These are phyloP conservation scores for Exsudoporus frostii DNA, from an alignment of 768 basidiomycete genomes.

Conservation along the genomic window DNA sequence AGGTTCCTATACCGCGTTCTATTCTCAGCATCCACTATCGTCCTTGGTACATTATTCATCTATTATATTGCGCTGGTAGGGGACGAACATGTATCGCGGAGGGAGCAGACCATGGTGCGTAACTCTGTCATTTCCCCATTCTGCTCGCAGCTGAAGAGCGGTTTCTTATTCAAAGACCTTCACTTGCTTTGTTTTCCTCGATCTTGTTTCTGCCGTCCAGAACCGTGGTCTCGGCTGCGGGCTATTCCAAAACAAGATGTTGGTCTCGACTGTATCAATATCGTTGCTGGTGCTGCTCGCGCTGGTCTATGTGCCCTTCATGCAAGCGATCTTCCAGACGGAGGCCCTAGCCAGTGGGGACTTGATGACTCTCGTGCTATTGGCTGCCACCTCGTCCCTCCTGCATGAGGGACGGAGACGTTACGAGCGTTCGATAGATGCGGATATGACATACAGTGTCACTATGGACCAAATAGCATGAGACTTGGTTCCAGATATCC, in stretches of 20 bases:
- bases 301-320: constrained; percentile 84
- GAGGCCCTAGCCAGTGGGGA: constrained; percentile 71
- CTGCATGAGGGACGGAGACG: constrained; percentile 77
- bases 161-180: constrained; percentile 66
- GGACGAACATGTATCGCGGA: constrained; percentile 76
- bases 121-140: not conserved
- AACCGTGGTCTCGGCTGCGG: constrained; percentile 89
- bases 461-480: constrained; percentile 62
- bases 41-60: constrained; percentile 82
- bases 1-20: constrained; percentile 74
- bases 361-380: constrained; percentile 60
- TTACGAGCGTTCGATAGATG: constrained; percentile 67
- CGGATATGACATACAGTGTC: constrained; percentile 46
- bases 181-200: constrained; percentile 94
- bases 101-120: constrained; percentile 96
- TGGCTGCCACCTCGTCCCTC: constrained; percentile 62
- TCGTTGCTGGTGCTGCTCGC: constrained; percentile 83
- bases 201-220: constrained; percentile 92
- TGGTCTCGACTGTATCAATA: constrained; percentile 81
- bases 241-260: constrained; percentile 82
- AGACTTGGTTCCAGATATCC: not conserved
- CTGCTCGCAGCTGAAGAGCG: not conserved
- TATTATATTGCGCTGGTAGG: constrained; percentile 73
- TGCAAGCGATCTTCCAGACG: constrained; percentile 94
- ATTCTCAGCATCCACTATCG: constrained; percentile 93